Evolutionary conservation across 306 rosid species (phyloP).

Genomic region (Medicago lupulina): DNA sequence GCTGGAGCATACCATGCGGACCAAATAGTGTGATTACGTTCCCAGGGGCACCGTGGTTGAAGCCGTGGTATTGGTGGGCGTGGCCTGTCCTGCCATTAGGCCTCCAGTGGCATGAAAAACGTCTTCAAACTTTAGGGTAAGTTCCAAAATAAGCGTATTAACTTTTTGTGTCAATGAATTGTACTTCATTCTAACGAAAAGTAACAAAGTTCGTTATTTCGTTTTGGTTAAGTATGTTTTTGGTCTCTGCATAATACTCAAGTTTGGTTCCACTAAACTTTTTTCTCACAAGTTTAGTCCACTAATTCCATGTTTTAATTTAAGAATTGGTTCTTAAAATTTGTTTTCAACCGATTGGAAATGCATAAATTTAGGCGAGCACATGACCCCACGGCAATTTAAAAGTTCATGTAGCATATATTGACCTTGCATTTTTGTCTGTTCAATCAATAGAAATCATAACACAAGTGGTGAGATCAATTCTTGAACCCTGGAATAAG

Average conservation of each 20-base stretch:
- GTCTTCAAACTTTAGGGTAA: slow-evolving; percentile 83
- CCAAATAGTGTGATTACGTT: slow-evolving; percentile 97
- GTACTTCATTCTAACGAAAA: background rate
- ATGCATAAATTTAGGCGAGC: background rate
- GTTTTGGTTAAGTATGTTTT: background rate
- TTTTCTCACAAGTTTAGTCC: background rate
- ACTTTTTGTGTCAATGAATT: background rate
- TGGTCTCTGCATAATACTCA: background rate
- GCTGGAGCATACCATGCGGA: slow-evolving; percentile 95
- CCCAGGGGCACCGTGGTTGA: slow-evolving; percentile 95
- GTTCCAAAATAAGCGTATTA: slow-evolving; percentile 10
- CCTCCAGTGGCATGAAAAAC: slow-evolving; percentile 82
- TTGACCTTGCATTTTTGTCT: no score
- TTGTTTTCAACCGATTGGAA: background rate
- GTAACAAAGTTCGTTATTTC: background rate
- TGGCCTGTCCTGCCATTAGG: slow-evolving; percentile 98
- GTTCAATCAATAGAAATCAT: background rate
- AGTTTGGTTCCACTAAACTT: background rate
- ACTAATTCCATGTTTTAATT: background rate
- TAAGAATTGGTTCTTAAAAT: background rate
- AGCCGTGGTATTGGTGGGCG: slow-evolving; percentile 99
- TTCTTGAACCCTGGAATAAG: background rate
- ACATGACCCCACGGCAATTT: background rate
- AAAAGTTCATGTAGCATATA: background rate
- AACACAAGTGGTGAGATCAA: background rate